Conservation (phyloP, 306 rosid species). For the Canavalia gladiata region DNA sequence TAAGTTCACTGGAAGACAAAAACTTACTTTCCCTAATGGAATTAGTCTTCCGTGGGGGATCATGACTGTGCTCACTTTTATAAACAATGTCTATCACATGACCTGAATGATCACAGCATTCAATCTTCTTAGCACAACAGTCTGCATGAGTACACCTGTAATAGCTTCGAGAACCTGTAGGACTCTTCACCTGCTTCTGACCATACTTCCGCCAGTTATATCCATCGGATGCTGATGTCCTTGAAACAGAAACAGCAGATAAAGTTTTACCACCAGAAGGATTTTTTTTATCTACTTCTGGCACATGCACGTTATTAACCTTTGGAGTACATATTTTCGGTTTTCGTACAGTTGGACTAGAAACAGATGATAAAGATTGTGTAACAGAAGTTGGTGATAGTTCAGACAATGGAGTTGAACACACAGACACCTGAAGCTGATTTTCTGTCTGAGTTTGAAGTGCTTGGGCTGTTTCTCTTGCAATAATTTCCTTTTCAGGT, state of each 20-base stretch:
- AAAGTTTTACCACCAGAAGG: conserved; percentile 57
- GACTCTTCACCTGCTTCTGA: conserved; percentile 99
- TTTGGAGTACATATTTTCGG: conserved; percentile 54
- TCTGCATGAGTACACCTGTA: conserved; percentile 82
- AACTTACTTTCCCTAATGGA: conserved; percentile 63
- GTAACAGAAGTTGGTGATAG: conserved; percentile 84
- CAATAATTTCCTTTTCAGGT: conserved; percentile 53
- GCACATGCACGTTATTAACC: conserved; percentile 38
- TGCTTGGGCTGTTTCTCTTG: conserved; percentile 50
- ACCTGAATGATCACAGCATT: conserved; percentile 78
- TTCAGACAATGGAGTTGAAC: conserved; percentile 58
- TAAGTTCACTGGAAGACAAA: conserved; percentile 56
- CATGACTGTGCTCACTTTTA: conserved; percentile 85
- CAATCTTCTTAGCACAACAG: conserved; percentile 88
- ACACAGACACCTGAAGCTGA: conserved; percentile 55
- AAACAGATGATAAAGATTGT: conserved; percentile 68
- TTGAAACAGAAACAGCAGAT: conserved; percentile 61
- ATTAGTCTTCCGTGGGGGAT: conserved; percentile 72
- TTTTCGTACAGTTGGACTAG: conserved; percentile 58
- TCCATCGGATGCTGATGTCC: conserved; percentile 85
- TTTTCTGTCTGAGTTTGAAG: conserved; percentile 58
- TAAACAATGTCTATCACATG: conserved; percentile 71
- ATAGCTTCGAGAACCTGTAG: conserved; percentile 93
- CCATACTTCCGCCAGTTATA: conserved; percentile 99
- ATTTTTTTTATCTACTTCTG: conserved; percentile 51